Evolutionary conservation across 805 yeast species (phyloP), one percentile per base, ranked within the genome.

Genomic region (Kuraishia borneana): DNA sequence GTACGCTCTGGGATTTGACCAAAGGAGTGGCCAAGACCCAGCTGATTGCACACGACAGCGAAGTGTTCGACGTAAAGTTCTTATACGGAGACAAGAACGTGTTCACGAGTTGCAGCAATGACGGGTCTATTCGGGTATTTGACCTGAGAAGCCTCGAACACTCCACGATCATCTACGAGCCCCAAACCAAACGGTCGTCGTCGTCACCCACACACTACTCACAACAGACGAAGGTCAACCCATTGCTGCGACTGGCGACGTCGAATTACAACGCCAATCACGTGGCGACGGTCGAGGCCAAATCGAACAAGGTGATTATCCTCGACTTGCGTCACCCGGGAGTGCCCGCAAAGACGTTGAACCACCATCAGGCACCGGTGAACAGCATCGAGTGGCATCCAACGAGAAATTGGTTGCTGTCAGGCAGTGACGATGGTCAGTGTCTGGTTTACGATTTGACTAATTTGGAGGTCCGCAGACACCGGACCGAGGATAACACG

Each of bases 11-110:
- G 97, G 97, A 92, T 56, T 54, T 87, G 21, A 56, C 64, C 18
- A 68, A 74, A 28, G 70, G 77, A 17, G 61, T 66, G 3, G 95
- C 94, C 12, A 83, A 81, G 50, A 89, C 97, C 1, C 96, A 92
- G 58, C 64, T 92, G 32, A 92, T 92, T 42, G 97, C 98, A 0
- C 98, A 92, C 56, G 98, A 92, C 53, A 75, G 80, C 42, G 96
- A 87, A 54, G 98, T 92, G 3, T 84, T 74, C 53, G 98, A 92
- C 53, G 97, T 88, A 21, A 73, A 82, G 41, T 92, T 87, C 53
- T 60, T 88, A 33, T 73, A 80, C 33, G 76, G 77, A 13, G 73
- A 83, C 23, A 73, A 80, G 30, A 70, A 81, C 48, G 68, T 88
- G 19, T 92, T 92, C 57, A 83, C 95, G 32, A 80, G 92, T 36